Conservation (phyloP, 2,329 filamentous ascomycete genomes). For the Penicillium palitans region DNA sequence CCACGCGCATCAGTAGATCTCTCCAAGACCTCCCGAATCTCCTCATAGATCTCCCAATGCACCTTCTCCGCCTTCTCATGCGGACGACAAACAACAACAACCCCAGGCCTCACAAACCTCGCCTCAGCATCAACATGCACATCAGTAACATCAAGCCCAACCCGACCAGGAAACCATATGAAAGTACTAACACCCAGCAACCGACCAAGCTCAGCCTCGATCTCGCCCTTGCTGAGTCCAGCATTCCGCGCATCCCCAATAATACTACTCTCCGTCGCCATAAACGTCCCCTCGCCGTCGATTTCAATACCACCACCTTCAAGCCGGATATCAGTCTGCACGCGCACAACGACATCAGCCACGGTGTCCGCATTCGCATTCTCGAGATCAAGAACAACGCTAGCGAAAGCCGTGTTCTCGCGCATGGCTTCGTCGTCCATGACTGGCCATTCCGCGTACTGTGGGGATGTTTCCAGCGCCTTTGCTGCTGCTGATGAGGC, state of each 20-base stretch:
- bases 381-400: constrained; percentile 19
- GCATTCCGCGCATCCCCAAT: constrained; percentile 33
- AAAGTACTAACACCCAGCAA: constrained; percentile 33
- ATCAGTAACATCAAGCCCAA: constrained; percentile 36
- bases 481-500: constrained; percentile 12
- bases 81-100: constrained; percentile 32
- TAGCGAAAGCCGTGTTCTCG: constrained; percentile 24
- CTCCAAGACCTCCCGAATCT: constrained; percentile 25
- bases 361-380: background rate
- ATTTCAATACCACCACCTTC: constrained; percentile 39
- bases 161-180: constrained; percentile 36
- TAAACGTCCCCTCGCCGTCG: constrained; percentile 38
- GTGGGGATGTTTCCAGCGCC: background rate
- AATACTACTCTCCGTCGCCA: constrained; percentile 37
- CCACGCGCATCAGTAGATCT: constrained; percentile 27
- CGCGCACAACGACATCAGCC: constrained; percentile 14
- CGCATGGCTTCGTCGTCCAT: constrained; percentile 10
- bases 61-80: constrained; percentile 18
- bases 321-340: constrained; percentile 24
- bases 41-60: constrained; percentile 29
- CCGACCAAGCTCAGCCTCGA: constrained; percentile 29
- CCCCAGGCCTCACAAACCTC: constrained; percentile 29
- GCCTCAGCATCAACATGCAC: constrained; percentile 36
- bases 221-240: constrained; percentile 21
- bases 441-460: constrained; percentile 18